Evolutionary conservation across 495 filamentous ascomycete genomes (phyloP).

Genomic region (Hypoxylon perforatum): DNA sequence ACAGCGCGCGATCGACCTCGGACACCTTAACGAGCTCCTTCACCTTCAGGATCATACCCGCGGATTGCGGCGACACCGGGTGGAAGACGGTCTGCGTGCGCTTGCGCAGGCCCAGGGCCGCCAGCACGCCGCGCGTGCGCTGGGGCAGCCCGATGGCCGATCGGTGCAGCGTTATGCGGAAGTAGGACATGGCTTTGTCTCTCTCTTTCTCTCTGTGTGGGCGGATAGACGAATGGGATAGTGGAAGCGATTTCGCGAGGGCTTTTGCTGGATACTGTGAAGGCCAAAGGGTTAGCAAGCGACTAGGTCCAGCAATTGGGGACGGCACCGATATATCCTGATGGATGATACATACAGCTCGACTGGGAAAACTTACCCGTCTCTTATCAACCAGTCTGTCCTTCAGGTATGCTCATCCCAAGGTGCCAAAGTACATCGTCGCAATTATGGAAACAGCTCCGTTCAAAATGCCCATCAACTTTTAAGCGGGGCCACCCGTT

Average conservation of each 20-base stretch:
- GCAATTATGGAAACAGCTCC: background rate
- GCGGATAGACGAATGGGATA: background rate
- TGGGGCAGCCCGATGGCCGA: constrained; percentile 91
- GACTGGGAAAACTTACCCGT: background rate
- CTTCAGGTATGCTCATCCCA: background rate
- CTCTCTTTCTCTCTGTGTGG: too few species aligned
- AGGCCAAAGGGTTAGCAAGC: too few species aligned
- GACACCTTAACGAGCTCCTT: constrained; percentile 92
- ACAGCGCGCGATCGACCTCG: constrained; percentile 80
- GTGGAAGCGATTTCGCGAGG: background rate
- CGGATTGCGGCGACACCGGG: constrained; percentile 81
- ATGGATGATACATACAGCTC: background rate
- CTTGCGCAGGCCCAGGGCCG: constrained; percentile 88
- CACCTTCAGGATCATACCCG: constrained; percentile 96
- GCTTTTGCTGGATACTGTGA: too few species aligned
- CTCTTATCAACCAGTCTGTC: background rate
- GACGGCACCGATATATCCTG: too few species aligned
- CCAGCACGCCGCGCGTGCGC: constrained; percentile 83
- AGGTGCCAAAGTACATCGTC: background rate
- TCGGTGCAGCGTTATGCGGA: constrained; percentile 94
- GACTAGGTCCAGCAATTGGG: too few species aligned
- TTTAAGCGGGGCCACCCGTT: constrained; percentile 27
- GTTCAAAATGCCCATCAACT: constrained; percentile 8
- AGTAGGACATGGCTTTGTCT: constrained; percentile 88
- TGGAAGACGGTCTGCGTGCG: constrained; percentile 93